Evolutionary conservation across 441 rosid genomes (phyloP).

Genomic region (Manihot esculenta): DNA sequence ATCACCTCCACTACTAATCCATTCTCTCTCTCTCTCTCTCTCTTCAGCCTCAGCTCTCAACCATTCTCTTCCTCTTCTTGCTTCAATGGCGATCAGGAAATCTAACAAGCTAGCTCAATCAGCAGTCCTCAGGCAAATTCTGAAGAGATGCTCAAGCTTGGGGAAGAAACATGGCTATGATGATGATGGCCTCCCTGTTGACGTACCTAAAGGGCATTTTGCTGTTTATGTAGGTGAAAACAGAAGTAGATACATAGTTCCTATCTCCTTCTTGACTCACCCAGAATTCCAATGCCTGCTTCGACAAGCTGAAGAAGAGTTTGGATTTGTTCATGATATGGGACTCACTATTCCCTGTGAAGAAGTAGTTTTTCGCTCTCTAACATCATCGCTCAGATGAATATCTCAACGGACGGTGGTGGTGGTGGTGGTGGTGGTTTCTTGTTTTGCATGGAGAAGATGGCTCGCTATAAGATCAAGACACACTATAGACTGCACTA

Average conservation of each 20-base stretch:
- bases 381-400: constrained; percentile 75
- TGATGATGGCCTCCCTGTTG: constrained; percentile 70
- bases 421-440: background rate
- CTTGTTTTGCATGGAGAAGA: constrained; percentile 32
- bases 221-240: constrained; percentile 89
- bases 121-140: constrained; percentile 75
- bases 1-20: background rate
- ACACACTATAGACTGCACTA: constrained; percentile 4
- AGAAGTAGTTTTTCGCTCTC: constrained; percentile 76
- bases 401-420: background rate
- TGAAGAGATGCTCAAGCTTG: constrained; percentile 85
- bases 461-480: constrained; percentile 43
- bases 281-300: constrained; percentile 81
- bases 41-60: background rate
- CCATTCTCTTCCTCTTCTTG: background rate
- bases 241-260: constrained; percentile 84
- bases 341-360: constrained; percentile 97
- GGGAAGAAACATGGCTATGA: constrained; percentile 68
- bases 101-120: constrained; percentile 63
- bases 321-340: constrained; percentile 92
- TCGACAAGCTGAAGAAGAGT: constrained; percentile 89
- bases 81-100: constrained; percentile 64
- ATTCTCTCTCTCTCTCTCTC: constrained; percentile 3
- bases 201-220: constrained; percentile 96
- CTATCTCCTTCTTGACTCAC: constrained; percentile 73